Conservation (phyloP, 805 yeast genomes). For the Crinitomyces ghanaensis region DNA sequence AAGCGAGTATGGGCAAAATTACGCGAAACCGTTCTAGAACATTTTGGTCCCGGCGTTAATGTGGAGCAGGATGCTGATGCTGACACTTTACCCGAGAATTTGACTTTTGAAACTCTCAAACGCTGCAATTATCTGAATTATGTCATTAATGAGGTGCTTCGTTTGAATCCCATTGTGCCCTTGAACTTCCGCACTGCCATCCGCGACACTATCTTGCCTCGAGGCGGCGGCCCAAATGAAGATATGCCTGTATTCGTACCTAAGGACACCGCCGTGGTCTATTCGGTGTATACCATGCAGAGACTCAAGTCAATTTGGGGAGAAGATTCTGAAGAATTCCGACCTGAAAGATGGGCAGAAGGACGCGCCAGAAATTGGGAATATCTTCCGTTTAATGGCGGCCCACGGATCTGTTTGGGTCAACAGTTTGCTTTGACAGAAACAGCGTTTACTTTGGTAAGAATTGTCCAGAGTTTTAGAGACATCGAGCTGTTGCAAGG, state of each 20-base stretch:
- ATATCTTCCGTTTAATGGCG: slow-evolving; percentile 38
- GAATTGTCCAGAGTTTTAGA: slow-evolving; percentile 27
- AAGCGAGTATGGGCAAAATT: slow-evolving; percentile 30
- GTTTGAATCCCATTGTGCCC: slow-evolving; percentile 39
- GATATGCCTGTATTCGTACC: slow-evolving; percentile 27
- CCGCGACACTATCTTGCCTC: slow-evolving; percentile 35
- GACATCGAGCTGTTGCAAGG: slow-evolving; percentile 8
- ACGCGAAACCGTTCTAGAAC: slow-evolving; percentile 19
- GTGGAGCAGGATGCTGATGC: too few relatives aligned
- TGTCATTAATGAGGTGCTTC: slow-evolving; percentile 34
- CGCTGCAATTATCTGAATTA: slow-evolving; percentile 33
- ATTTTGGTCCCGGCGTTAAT: slow-evolving; percentile 15
- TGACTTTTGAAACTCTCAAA: slow-evolving; percentile 32
- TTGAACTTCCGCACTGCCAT: slow-evolving; percentile 32
- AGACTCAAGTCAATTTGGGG: slow-evolving; percentile 31
- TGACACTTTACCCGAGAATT: slow-evolving; percentile 13
- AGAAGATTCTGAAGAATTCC: slow-evolving; percentile 30
- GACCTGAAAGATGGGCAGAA: slow-evolving; percentile 34
- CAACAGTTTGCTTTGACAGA: slow-evolving; percentile 42
- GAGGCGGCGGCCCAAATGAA: slow-evolving; percentile 35
- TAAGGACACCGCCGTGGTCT: slow-evolving; percentile 30
- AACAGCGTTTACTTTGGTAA: slow-evolving; percentile 31
- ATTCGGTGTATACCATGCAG: slow-evolving; percentile 32
- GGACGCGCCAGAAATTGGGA: slow-evolving; percentile 31
- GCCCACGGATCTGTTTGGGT: slow-evolving; percentile 40